Conservation (phyloP, 1,139 yeast species). For the Yamadazyma pseudoaaseri region DNA sequence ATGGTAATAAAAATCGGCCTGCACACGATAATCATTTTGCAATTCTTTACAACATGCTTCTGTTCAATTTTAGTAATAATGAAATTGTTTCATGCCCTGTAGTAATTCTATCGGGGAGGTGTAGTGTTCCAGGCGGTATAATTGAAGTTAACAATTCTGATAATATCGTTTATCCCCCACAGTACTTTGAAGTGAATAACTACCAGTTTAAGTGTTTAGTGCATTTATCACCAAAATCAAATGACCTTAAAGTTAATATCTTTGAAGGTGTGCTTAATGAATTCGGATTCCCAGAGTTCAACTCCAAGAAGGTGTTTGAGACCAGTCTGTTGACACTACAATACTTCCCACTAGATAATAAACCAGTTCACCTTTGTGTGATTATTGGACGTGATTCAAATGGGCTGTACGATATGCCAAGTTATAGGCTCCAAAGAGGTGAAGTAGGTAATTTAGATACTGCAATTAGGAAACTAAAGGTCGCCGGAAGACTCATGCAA, state of each 20-base stretch:
- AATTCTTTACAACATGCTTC: conserved; percentile 12
- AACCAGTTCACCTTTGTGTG: conserved; percentile 79
- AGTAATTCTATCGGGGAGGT: conserved; percentile 27
- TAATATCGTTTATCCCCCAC: conserved; percentile 62
- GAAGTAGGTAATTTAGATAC: conserved; percentile 72
- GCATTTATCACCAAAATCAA: conserved; percentile 67
- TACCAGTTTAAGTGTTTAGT: conserved; percentile 74
- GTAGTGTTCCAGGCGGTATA: conserved; percentile 19
- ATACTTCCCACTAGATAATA: conserved; percentile 64
- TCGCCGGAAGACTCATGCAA: conserved; percentile 89
- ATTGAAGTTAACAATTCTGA: conserved; percentile 38
- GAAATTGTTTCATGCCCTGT: conserved; percentile 46
- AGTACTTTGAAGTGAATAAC: conserved; percentile 64
- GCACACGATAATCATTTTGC: not conserved
- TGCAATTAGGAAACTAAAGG: conserved; percentile 76
- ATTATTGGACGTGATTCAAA: conserved; percentile 78
- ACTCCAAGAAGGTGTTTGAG: conserved; percentile 23
- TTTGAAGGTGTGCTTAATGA: conserved; percentile 23
- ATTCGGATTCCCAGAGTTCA: conserved; percentile 30
- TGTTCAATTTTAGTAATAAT: conserved; percentile 32
- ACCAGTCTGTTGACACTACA: conserved; percentile 30
- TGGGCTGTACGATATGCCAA: conserved; percentile 71
- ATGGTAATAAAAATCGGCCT: too few relatives aligned
- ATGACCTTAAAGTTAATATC: conserved; percentile 36
- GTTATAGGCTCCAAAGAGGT: conserved; percentile 44